Evolutionary conservation across 208 protist genomes (phyloP).

Genomic region (Herpetomonas tarakana): DNA sequence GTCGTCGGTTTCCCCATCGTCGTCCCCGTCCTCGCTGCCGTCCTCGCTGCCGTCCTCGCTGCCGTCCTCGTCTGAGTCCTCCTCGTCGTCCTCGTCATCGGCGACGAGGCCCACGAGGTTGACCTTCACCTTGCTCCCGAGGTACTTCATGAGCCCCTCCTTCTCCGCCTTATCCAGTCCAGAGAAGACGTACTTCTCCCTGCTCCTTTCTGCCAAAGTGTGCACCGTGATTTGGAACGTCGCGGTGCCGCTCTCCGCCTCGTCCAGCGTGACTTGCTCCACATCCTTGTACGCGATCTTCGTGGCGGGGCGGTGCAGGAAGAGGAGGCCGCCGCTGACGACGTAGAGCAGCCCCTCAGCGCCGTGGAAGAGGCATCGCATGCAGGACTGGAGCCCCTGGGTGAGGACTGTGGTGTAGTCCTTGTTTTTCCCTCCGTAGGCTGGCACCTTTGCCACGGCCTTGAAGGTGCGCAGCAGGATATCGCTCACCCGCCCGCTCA

Average conservation of each 20-base stretch:
- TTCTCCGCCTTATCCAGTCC: conserved; percentile 70
- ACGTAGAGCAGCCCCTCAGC: conserved; percentile 78
- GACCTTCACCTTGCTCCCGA: conserved; percentile 52
- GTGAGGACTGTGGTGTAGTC: conserved; percentile 70
- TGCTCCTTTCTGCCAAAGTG: conserved; percentile 18
- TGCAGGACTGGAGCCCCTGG: conserved; percentile 39
- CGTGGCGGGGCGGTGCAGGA: conserved; percentile 77
- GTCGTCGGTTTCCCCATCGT: conserved; percentile 45
- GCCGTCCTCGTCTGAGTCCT: conserved; percentile 48
- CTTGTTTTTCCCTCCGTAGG: conserved; percentile 75
- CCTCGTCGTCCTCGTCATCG: conserved; percentile 38
- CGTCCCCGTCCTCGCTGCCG: conserved; percentile 34
- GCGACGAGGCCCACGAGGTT: conserved; percentile 29
- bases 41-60: conserved; percentile 42
- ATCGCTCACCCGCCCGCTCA: conserved; percentile 78
- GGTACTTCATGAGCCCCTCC: conserved; percentile 47
- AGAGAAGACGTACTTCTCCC: conserved; percentile 68
- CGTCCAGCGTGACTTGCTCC: conserved; percentile 57
- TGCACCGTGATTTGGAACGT: conserved; percentile 80
- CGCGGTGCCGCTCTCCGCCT: conserved; percentile 51
- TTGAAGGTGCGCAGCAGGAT: conserved; percentile 83
- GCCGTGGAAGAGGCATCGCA: conserved; percentile 71
- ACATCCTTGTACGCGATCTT: conserved; percentile 52
- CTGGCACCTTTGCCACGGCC: conserved; percentile 65
- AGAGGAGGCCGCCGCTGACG: conserved; percentile 69